Conservation (phyloP, 2,329 filamentous ascomycete species). For the Colletotrichum falcatum region DNA sequence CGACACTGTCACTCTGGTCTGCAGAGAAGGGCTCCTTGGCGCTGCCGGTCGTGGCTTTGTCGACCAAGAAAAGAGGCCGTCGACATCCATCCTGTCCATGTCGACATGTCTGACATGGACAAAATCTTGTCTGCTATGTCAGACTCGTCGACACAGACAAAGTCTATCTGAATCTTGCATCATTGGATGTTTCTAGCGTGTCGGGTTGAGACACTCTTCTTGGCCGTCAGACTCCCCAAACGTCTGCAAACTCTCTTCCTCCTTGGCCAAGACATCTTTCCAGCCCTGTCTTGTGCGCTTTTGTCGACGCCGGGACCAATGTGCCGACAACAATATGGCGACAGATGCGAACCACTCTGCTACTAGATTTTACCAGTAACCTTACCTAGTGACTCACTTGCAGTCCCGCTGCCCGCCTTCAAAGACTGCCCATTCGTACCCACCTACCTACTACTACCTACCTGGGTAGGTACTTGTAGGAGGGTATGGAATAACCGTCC, state of each 20-base stretch:
- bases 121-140: too few relatives aligned
- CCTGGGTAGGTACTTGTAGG: too few relatives aligned
- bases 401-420: too few relatives aligned
- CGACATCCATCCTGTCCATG: conserved; percentile 3
- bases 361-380: background rate
- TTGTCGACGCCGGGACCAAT: background rate
- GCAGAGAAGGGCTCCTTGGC: too few relatives aligned
- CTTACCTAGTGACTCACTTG: background rate
- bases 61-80: too few relatives aligned
- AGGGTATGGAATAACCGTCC: background rate
- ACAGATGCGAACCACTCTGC: background rate
- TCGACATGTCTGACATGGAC: background rate
- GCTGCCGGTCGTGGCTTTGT: too few relatives aligned
- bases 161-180: conserved; percentile 1
- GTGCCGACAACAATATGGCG: background rate
- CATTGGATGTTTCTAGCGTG: conserved; percentile 30
- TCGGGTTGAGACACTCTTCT: conserved; percentile 20
- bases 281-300: background rate
- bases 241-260: conserved; percentile 1
- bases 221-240: conserved; percentile 17
- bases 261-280: background rate
- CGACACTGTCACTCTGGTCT: too few relatives aligned
- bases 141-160: conserved; percentile 15
- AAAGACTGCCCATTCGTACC: background rate
- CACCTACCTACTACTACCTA: background rate